These are phyloP conservation scores for Moringa oleifera DNA, from an alignment of 345 rosid species.

Conservation along the genomic window DNA sequence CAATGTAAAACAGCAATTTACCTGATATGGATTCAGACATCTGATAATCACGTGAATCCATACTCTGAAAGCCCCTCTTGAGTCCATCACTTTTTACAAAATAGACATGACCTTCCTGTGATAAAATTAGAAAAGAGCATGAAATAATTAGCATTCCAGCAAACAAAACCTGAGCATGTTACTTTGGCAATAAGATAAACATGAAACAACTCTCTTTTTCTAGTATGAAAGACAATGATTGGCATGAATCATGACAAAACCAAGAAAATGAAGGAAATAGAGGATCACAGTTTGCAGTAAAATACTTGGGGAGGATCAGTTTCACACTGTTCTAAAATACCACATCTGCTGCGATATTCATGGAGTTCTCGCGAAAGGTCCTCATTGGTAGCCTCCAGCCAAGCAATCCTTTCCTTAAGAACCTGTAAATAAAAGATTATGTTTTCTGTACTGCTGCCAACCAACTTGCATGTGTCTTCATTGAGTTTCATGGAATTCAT, in stretches of 20 bases:
- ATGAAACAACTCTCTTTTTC: constrained; percentile 12
- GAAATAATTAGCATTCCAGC: not conserved
- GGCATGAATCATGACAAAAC: constrained; percentile 2
- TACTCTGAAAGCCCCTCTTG: constrained; percentile 45
- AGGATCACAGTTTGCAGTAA: not conserved
- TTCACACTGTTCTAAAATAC: constrained; percentile 38
- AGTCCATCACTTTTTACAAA: constrained; percentile 36
- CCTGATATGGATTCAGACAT: constrained; percentile 58
- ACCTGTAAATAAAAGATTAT: constrained; percentile 26
- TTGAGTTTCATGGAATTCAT: constrained; percentile 10
- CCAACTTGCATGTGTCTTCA: constrained; percentile 2
- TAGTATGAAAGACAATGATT: constrained; percentile 9
- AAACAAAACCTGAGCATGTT: not conserved
- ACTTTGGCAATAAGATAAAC: not conserved
- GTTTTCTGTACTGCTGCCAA: not conserved
- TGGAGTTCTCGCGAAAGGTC: constrained; percentile 72
- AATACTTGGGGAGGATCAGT: constrained; percentile 51
- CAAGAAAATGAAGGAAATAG: not conserved
- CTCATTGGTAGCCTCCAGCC: constrained; percentile 66
- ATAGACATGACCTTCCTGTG: constrained; percentile 29
- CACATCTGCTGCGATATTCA: constrained; percentile 53
- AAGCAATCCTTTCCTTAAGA: constrained; percentile 57
- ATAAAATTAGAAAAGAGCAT: constrained; percentile 7
- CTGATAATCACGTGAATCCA: constrained; percentile 61
- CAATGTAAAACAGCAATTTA: constrained; percentile 7